A percentile compares a stretch with the other conserved stretches of the same genome.
These are phyloP conservation scores for Conoideocrella luteorostrata DNA, from an alignment of 2,329 filamentous ascomycete genomes.

Conservation along the genomic window DNA sequence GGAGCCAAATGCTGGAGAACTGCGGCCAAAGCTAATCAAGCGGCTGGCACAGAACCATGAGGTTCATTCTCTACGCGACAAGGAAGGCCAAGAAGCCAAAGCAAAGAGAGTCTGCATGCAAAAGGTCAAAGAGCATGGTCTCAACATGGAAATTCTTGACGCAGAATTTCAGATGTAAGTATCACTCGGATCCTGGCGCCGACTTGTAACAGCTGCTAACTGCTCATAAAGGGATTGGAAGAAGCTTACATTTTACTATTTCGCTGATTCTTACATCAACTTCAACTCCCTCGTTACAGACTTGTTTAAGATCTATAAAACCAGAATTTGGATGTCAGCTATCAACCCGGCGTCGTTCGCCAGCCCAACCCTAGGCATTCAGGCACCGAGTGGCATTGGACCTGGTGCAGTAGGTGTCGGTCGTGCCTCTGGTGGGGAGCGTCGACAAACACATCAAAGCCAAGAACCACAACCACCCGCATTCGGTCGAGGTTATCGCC, in stretches of 20 bases:
- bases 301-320: constrained; percentile 99
- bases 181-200: not conserved
- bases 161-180: constrained; percentile 97
- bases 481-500: constrained; percentile 37
- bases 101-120: constrained; percentile 95
- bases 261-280: constrained; percentile 96
- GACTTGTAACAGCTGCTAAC: constrained; percentile 8
- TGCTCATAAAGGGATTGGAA: constrained; percentile 78
- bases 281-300: constrained; percentile 97
- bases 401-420: constrained; percentile 58
- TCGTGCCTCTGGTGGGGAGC: constrained; percentile 38
- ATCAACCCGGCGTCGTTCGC: constrained; percentile 97
- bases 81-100: constrained; percentile 96
- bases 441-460: constrained; percentile 41
- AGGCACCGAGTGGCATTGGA: constrained; percentile 60
- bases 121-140: constrained; percentile 87
- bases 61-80: constrained; percentile 81
- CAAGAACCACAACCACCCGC: constrained; percentile 24
- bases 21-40: constrained; percentile 96
- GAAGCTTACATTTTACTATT: constrained; percentile 98
- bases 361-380: constrained; percentile 65
- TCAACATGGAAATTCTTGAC: constrained; percentile 98
- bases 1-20: constrained; percentile 64
- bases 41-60: constrained; percentile 88
- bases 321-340: constrained; percentile 98